Conservation (phyloP, 805 yeast genomes). For the Starmerella sp. region DNA sequence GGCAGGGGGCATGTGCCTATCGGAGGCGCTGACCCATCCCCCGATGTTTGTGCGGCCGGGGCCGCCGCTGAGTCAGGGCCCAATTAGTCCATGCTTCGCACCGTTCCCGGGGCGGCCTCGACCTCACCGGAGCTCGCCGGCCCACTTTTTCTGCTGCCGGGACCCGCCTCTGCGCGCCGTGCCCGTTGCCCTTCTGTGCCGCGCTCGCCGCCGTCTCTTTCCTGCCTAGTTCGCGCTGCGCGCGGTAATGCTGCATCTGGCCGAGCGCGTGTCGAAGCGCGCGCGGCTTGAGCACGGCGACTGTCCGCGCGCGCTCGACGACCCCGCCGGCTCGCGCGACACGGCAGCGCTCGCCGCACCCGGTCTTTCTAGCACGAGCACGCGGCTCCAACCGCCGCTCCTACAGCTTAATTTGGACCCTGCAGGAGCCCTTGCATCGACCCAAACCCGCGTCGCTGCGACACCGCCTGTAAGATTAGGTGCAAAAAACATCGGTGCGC, state of each 20-base stretch:
- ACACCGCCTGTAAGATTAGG: neutral
- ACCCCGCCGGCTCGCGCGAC: neutral
- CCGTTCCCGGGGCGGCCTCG: too few relatives aligned
- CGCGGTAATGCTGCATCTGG: neutral
- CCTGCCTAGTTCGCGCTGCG: too few relatives aligned
- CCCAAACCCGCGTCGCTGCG: neutral
- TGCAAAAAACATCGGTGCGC: neutral
- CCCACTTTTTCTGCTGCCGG: neutral
- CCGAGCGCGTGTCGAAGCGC: constrained; percentile 2
- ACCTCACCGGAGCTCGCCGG: too few relatives aligned
- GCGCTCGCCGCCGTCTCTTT: too few relatives aligned
- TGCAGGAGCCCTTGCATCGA: neutral
- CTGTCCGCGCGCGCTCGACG: neutral
- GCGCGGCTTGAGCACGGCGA: neutral
- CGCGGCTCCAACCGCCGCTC: neutral
- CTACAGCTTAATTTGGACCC: constrained; percentile 1
- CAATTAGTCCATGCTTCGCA: neutral
- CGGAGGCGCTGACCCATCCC: neutral
- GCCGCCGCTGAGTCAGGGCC: neutral
- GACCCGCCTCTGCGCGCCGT: too few relatives aligned
- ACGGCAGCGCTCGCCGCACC: too few relatives aligned
- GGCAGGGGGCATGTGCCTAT: constrained; percentile 3
- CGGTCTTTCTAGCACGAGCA: neutral
- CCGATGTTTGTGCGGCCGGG: neutral
- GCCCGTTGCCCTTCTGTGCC: too few relatives aligned